These are phyloP conservation scores for Pelargonium fulgidum DNA, from an alignment of 441 rosid species.

Conservation along the genomic window DNA sequence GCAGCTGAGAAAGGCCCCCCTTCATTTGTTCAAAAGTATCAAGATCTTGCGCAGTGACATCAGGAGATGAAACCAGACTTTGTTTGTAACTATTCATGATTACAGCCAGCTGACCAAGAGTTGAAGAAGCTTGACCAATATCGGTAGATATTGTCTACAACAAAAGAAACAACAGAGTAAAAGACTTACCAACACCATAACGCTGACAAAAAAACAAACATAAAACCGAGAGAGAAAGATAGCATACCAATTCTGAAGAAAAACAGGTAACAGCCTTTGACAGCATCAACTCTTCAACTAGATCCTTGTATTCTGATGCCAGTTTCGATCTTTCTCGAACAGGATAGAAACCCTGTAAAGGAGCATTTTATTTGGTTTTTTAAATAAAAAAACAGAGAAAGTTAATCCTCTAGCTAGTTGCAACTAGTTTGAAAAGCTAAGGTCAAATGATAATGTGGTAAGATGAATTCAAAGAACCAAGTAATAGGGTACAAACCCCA, in stretches of 20 bases:
- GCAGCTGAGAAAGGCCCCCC: slow-evolving; percentile 47
- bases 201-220: background rate
- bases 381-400: slow-evolving; percentile 4
- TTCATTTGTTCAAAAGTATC: slow-evolving; percentile 51
- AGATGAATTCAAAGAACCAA: background rate
- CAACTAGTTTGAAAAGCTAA: slow-evolving; percentile 4
- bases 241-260: slow-evolving; percentile 43
- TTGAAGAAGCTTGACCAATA: slow-evolving; percentile 55
- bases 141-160: slow-evolving; percentile 58
- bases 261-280: slow-evolving; percentile 43
- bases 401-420: background rate
- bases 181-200: slow-evolving; percentile 10
- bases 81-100: slow-evolving; percentile 38
- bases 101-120: slow-evolving; percentile 43
- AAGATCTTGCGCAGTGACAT: slow-evolving; percentile 39
- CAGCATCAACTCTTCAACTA: slow-evolving; percentile 51
- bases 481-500: slow-evolving; percentile 57
- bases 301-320: slow-evolving; percentile 44
- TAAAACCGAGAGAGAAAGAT: slow-evolving; percentile 11
- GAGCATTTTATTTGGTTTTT: slow-evolving; percentile 11
- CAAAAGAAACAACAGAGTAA: slow-evolving; percentile 18
- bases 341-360: slow-evolving; percentile 85
- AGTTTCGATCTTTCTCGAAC: slow-evolving; percentile 86
- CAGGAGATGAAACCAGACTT: slow-evolving; percentile 34
- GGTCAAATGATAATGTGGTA: background rate